Evolutionary conservation across 2,329 filamentous ascomycete species (phyloP).

Genomic region (Aspergillus sp.): DNA sequence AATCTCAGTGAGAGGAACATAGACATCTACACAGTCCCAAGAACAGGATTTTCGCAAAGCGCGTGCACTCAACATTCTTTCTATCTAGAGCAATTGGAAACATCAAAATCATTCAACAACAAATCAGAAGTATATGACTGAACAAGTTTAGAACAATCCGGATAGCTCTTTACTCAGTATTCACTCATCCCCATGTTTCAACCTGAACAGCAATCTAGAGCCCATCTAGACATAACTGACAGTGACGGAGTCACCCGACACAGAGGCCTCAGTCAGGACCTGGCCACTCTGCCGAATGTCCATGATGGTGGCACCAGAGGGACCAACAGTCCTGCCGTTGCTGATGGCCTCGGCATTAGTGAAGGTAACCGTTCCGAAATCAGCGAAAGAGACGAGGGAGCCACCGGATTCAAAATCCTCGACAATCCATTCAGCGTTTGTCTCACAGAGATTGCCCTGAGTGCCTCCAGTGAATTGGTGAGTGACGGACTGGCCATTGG

Average conservation of each 20-base stretch:
- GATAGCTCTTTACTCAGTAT: no score
- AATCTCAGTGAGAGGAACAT: no score
- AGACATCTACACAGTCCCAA: no score
- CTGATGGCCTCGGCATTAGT: constrained; percentile 32
- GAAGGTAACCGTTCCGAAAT: constrained; percentile 46
- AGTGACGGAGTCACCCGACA: constrained; percentile 14
- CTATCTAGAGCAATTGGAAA: no score
- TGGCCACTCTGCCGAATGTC: constrained; percentile 39
- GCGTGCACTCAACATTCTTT: no score
- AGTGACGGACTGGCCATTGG: constrained; percentile 44
- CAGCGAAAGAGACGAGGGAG: constrained; percentile 38
- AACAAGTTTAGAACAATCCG: no score
- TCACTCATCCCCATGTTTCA: no score
- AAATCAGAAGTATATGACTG: no score
- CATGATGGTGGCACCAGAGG: constrained; percentile 35
- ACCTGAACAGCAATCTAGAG: not conserved
- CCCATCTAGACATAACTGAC: constrained; percentile 18
- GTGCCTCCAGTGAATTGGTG: constrained; percentile 44
- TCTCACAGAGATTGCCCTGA: constrained; percentile 42
- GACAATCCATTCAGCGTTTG: constrained; percentile 51
- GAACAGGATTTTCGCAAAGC: no score
- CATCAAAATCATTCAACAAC: no score
- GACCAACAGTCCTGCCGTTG: constrained; percentile 22
- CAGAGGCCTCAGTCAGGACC: constrained; percentile 29
- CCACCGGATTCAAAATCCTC: constrained; percentile 42